A percentile compares a stretch with the other conserved stretches of the same genome.
Conservation (phyloP, 2,329 filamentous ascomycete species). For the Fusarium chaquense region DNA sequence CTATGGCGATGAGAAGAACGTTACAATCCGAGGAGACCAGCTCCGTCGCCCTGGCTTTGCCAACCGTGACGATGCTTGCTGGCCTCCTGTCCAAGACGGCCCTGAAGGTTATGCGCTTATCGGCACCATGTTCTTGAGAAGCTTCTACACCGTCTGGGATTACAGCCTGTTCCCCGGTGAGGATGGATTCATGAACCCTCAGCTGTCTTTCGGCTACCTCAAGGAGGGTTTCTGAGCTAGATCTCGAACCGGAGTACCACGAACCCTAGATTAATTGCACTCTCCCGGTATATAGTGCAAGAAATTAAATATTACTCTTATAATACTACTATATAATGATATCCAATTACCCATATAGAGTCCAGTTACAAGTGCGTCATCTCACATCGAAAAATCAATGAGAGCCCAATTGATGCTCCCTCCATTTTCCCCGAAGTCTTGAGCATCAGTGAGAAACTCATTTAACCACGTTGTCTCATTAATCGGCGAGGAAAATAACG, state of each 20-base stretch:
- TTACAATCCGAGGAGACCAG: conserved; percentile 52
- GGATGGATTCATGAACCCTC: conserved; percentile 8
- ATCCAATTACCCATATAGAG: background rate
- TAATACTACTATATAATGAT: background rate
- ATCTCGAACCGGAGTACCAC: too few relatives aligned
- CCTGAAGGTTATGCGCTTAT: conserved; percentile 48
- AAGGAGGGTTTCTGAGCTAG: conserved; percentile 22
- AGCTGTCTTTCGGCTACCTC: conserved; percentile 43
- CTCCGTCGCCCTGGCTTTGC: conserved; percentile 51
- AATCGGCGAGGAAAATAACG: conserved; percentile 10
- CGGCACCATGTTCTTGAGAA: conserved; percentile 47
- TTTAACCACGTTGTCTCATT: conserved; percentile 14
- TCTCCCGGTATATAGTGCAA: too few relatives aligned
- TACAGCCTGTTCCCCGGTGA: conserved; percentile 41
- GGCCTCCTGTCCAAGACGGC: conserved; percentile 51
- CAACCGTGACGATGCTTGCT: conserved; percentile 51
- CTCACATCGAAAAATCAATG: conserved; percentile 10
- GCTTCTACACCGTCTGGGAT: conserved; percentile 53
- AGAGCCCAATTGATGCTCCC: conserved; percentile 25
- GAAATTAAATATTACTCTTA: background rate
- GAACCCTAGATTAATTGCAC: too few relatives aligned
- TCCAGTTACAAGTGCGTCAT: fast-evolving
- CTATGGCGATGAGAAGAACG: conserved; percentile 34
- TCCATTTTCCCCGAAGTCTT: conserved; percentile 20
- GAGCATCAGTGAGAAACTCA: conserved; percentile 4